phyloP scores from a whole-genome alignment of 306 rosid genomes.

The Citrullus colocynthis region DNA sequence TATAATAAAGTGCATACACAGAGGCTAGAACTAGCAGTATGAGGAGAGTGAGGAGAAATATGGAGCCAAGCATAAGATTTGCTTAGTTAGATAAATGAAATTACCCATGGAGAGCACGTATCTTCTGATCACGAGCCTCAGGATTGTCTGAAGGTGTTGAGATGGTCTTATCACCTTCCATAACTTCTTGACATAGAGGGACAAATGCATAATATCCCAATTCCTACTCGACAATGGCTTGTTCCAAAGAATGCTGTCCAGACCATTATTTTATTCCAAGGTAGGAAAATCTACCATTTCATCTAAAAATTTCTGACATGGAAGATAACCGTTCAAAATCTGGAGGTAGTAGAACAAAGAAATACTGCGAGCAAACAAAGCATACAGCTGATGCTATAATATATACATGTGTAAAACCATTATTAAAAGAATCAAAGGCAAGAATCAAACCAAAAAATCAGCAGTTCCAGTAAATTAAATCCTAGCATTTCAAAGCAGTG shows the following conservation, averaged over 20 bases:
- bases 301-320: background rate
- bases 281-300: conserved; percentile 1
- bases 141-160: conserved; percentile 2
- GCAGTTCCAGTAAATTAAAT: background rate
- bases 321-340: background rate
- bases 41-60: background rate
- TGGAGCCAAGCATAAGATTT: background rate
- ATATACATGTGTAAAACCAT: background rate
- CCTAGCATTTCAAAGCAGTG: background rate
- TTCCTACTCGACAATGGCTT: conserved; percentile 7
- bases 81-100: background rate
- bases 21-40: background rate
- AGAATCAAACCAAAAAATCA: background rate
- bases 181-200: conserved; percentile 1
- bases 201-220: conserved; percentile 6
- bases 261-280: conserved; percentile 2
- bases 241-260: background rate
- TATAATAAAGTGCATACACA: background rate
- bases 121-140: background rate
- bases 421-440: background rate
- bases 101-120: conserved; percentile 13
- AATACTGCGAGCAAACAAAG: background rate
- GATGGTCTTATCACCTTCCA: conserved; percentile 12
- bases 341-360: background rate
- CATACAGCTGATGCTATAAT: background rate